Conservation (phyloP, 2,329 filamentous ascomycete genomes). For the Aspergillus niger region DNA sequence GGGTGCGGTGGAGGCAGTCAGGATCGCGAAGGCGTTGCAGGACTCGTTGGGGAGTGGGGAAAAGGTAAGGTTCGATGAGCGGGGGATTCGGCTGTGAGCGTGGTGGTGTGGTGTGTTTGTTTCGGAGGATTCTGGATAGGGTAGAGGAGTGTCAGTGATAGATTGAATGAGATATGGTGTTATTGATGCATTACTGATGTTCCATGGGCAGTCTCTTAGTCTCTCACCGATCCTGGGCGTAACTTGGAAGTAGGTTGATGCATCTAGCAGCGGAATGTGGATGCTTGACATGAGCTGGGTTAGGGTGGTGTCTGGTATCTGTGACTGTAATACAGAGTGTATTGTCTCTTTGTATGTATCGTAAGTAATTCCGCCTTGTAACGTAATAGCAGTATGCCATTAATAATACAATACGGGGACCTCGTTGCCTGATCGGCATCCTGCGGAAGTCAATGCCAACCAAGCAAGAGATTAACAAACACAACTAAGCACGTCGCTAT, state of each 20-base stretch:
- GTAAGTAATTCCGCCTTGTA: background rate
- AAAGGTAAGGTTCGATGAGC: conserved; percentile 62
- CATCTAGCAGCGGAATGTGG: background rate
- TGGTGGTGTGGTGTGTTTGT: background rate
- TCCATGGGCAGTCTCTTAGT: background rate
- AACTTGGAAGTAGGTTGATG: too few species aligned
- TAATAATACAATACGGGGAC: background rate
- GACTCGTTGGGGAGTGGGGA: conserved; percentile 56
- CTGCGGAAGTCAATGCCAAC: too few species aligned
- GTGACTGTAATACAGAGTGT: background rate
- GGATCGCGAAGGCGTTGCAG: conserved; percentile 62
- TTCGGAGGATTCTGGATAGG: background rate
- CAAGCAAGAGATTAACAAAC: background rate
- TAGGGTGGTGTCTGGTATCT: background rate
- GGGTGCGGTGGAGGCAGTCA: conserved; percentile 58
- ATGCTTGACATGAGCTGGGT: background rate
- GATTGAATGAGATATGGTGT: background rate
- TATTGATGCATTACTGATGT: background rate
- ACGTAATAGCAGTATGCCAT: background rate
- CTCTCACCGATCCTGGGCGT: too few species aligned
- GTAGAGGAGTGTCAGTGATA: background rate
- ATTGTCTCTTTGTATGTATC: background rate
- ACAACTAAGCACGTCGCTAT: background rate
- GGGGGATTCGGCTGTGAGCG: conserved; percentile 45
- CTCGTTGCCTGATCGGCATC: too few species aligned